phyloP scores from a whole-genome alignment of 331 rosid genomes.

The Prunus yedoensis region DNA sequence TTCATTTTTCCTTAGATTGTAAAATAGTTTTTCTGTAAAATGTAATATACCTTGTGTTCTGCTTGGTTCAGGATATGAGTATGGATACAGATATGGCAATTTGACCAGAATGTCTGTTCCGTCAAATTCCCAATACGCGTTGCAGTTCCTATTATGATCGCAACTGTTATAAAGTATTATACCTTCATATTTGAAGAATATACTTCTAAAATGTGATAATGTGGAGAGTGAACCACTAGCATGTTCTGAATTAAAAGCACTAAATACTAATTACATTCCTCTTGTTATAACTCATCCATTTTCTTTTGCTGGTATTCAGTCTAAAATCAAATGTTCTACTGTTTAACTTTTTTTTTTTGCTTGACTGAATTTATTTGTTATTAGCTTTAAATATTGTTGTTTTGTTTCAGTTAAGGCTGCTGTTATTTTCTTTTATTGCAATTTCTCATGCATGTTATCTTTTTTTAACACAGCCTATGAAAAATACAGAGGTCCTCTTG shows the following conservation, averaged over 20 bases:
- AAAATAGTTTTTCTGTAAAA: neutral
- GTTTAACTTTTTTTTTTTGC: neutral
- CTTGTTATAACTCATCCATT: neutral
- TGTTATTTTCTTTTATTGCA: neutral
- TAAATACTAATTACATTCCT: neutral
- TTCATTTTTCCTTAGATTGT: neutral
- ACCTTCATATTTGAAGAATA: neutral
- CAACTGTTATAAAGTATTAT: neutral
- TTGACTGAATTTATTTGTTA: neutral
- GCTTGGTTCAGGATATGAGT: neutral
- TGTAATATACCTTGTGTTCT: neutral
- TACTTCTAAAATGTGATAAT: neutral
- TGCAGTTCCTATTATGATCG: too few species aligned
- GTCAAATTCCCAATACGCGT: too few species aligned
- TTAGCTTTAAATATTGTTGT: constrained; percentile 6
- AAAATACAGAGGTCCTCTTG: constrained; percentile 81
- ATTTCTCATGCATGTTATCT: constrained; percentile 18
- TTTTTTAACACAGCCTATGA: constrained; percentile 62
- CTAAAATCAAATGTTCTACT: neutral
- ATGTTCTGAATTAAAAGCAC: neutral
- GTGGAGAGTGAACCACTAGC: neutral
- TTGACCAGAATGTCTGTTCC: neutral
- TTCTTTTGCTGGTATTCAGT: neutral
- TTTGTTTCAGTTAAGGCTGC: neutral
- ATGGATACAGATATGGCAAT: neutral